Evolutionary conservation across 768 basidiomycete genomes (phyloP).

Genomic region (Erythrobasidium yunnanense): DNA sequence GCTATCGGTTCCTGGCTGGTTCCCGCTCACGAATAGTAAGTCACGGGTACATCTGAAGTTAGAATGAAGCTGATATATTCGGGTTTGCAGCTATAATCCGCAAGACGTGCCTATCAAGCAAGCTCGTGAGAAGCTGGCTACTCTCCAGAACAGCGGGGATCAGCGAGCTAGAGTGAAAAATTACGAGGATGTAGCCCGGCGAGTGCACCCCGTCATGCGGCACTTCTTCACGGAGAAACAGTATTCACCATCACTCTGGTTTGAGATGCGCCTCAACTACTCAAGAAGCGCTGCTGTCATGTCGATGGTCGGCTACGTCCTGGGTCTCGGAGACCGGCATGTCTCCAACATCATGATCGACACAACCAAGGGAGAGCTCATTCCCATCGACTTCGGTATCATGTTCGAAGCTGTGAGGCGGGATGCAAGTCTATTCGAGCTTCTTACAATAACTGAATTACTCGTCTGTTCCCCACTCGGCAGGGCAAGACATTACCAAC

Average conservation of each 20-base stretch:
- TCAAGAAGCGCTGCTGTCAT: slow-evolving; percentile 84
- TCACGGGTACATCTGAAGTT: not conserved
- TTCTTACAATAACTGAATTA: no score
- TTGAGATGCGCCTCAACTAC: slow-evolving; percentile 76
- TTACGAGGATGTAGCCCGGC: slow-evolving; percentile 45
- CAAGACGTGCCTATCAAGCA: slow-evolving; percentile 47
- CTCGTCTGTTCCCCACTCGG: no score
- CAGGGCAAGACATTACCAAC: slow-evolving; percentile 69
- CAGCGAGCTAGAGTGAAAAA: slow-evolving; percentile 15
- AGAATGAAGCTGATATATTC: not conserved
- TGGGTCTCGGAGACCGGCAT: slow-evolving; percentile 89
- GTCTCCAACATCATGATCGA: slow-evolving; percentile 85
- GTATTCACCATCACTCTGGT: slow-evolving; percentile 82
- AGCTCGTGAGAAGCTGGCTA: slow-evolving; percentile 39
- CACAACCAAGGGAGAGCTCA: slow-evolving; percentile 65
- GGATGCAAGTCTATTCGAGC: slow-evolving; percentile 14
- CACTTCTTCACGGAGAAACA: slow-evolving; percentile 87
- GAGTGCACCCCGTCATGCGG: slow-evolving; percentile 74
- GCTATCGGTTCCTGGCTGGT: slow-evolving; percentile 57
- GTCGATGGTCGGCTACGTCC: slow-evolving; percentile 82
- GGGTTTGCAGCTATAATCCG: slow-evolving; percentile 54
- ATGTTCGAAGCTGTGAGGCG: slow-evolving; percentile 87
- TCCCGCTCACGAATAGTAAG: slow-evolving; percentile 55
- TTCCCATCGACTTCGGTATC: slow-evolving; percentile 93
- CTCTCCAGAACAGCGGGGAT: slow-evolving; percentile 34